Conservation (phyloP, 176 grass and related monocot species). For the Canna indica region DNA sequence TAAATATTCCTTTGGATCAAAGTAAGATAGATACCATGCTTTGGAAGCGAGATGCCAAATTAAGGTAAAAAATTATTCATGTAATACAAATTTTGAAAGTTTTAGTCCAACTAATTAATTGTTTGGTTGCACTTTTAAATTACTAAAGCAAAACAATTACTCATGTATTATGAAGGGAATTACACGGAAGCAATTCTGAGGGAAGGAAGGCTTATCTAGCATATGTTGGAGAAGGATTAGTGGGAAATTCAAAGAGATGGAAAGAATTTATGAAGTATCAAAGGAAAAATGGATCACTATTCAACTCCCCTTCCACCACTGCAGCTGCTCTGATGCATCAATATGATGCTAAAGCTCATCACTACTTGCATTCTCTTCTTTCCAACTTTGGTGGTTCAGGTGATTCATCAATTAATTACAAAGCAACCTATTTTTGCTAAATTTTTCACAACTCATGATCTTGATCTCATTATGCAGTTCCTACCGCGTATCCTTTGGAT, state of each 20-base stretch:
- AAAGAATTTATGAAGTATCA: constrained; percentile 52
- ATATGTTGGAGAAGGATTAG: constrained; percentile 65
- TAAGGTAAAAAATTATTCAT: no score
- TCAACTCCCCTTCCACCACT: constrained; percentile 60
- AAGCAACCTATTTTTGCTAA: not conserved
- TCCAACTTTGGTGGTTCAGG: constrained; percentile 47
- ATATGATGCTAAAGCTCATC: constrained; percentile 40
- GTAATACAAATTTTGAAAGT: no score
- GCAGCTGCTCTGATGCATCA: constrained; percentile 33
- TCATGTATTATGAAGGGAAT: constrained; percentile 23
- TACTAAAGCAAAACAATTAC: no score
- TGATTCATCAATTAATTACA: constrained; percentile 6
- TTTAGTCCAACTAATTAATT: no score
- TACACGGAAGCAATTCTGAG: constrained; percentile 20
- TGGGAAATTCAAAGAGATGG: constrained; percentile 34
- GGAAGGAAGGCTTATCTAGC: constrained; percentile 53
- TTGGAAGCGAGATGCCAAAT: no score
- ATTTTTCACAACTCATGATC: no score
- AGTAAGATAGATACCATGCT: no score
- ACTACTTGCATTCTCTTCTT: constrained; percentile 48
- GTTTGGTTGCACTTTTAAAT: no score
- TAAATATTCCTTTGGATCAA: no score
- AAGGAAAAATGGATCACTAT: constrained; percentile 60
- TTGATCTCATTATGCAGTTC: constrained; percentile 47
- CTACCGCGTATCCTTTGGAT: constrained; percentile 31